Base-by-base conservation (phyloP, 345 rosid species). In the Viola odorata region DNA sequence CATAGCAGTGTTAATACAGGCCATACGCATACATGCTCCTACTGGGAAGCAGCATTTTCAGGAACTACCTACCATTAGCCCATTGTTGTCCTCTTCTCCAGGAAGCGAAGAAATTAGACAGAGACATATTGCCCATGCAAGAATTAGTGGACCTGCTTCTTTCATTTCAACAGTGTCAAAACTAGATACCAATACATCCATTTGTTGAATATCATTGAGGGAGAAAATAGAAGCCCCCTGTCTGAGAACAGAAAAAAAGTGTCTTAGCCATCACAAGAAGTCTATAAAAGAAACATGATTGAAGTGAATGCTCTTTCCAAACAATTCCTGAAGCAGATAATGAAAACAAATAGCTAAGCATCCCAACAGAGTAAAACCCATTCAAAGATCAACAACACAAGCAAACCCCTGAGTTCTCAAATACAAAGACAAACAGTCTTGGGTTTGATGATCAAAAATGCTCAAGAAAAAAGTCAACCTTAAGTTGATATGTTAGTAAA, bases 51-150 rank as follows among this genome's bases (percentile, higher is more conserved):
- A 60, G 48, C 61, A 52, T 41, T 42, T 14, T 23, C 12, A 62
- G 42, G 66, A 44, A 73, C 14, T 53, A 66, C 80, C 64, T 70
- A 90, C 97, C 90, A 69, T 78, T 74, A 90, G 67, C 61, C 76
- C 71, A 70, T 62, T 69, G 77, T 51, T 73, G 56, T 84, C 88
- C 75, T 86, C 97, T 70, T 77, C 78, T 58, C 76, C 84, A 53
- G 88, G 91, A 62, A 94, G 90, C 17, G 97, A 89, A 37, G 83
- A 73, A 58, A 90, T 64, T 63, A 94, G 91, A 82, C 95, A 85
- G 67, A 94, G 79, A 73, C 84, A 94, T 47, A 86, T 96, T 12
- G 97, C 99, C 99, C 99, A 94, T 48, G 96, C 74, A 62, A 89
- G 85, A 69, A 89, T 62, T 39, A 94, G 75, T 3, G 89, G 88